Conservation (phyloP, 2,329 filamentous ascomycete genomes). For the Diaporthe ampelina region DNA sequence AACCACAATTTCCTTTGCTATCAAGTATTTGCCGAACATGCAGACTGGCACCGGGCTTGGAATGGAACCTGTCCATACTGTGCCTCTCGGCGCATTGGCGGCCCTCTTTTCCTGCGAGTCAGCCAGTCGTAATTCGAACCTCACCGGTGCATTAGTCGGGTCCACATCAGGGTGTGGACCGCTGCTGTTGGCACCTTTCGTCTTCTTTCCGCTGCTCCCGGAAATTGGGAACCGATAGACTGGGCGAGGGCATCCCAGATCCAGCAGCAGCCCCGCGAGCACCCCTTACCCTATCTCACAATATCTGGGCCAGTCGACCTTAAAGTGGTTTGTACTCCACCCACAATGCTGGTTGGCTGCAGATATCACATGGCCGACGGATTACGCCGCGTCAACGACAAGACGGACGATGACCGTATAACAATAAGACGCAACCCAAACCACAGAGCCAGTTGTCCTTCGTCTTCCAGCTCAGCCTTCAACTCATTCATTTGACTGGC, state of each 20-base stretch:
- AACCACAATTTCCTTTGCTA: not conserved
- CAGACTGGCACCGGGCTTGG: not conserved
- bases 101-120: constrained; percentile 18
- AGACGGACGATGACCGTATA: constrained; percentile 1
- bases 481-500: not conserved
- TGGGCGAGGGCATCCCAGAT: not conserved
- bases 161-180: not conserved
- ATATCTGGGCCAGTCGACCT: not conserved
- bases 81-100: not conserved
- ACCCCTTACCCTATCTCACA: constrained; percentile 6
- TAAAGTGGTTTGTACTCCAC: not conserved
- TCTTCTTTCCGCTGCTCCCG: not conserved
- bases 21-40: too few relatives aligned
- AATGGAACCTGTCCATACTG: not conserved
- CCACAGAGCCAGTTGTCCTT: not conserved
- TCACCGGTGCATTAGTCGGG: constrained; percentile 9
- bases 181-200: not conserved
- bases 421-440: not conserved
- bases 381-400: not conserved
- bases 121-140: constrained; percentile 12
- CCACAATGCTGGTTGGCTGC: not conserved
- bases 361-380: not conserved
- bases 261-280: constrained; percentile 8
- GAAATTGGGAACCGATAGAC: constrained; percentile 35
- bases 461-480: not conserved